Evolutionary conservation across 1,284 basidiomycete genomes (phyloP), one percentile per base, ranked within the genome.

Genomic region (Fistulinella staudtii): DNA sequence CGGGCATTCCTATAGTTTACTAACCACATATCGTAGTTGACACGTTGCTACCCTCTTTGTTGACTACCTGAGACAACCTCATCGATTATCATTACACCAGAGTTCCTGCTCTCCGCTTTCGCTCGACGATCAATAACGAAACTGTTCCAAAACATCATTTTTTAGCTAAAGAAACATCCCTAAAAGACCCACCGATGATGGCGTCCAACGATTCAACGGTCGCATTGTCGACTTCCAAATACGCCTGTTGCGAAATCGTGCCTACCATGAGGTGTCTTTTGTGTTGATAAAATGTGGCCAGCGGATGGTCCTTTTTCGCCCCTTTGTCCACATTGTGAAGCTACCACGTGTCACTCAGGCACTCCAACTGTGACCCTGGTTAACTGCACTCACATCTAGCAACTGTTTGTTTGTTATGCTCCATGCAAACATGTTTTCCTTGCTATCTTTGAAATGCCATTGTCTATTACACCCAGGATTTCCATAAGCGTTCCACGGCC

Each of bases 271-370:
- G 40, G 49, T 63, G 62, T 8, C 73, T 62, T 46, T 63, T 66
- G 53, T 71, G 62, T 31, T 53, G 60, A 47, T 67, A 56, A 47
- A 67, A 72, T 14, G 62, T 59, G 6, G 64, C 72, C 14, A 73
- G 51, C 13, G 51, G 45, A 11, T 46, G 41, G 27, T 46, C 49
- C 14, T 34, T 54, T 40, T 38, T 56, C 1, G 3, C 38, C 8
- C 40, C 43, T 21, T 43, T 55, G 28, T 4, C 50, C n/a, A n/a
- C n/a, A n/a, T n/a, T n/a, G n/a, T n/a, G n/a, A n/a, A n/a, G n/a
- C n/a, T n/a, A n/a, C n/a, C n/a, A n/a, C n/a, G n/a, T n/a, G n/a
- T n/a, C n/a, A n/a, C n/a, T n/a, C n/a, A n/a, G n/a, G n/a, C n/a
- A n/a, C n/a, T n/a, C n/a, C n/a, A n/a, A n/a, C n/a, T n/a, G n/a